Base-by-base conservation (phyloP, 1,284 basidiomycete genomes). In the Cutaneotrichosporon cavernicola region DNA sequence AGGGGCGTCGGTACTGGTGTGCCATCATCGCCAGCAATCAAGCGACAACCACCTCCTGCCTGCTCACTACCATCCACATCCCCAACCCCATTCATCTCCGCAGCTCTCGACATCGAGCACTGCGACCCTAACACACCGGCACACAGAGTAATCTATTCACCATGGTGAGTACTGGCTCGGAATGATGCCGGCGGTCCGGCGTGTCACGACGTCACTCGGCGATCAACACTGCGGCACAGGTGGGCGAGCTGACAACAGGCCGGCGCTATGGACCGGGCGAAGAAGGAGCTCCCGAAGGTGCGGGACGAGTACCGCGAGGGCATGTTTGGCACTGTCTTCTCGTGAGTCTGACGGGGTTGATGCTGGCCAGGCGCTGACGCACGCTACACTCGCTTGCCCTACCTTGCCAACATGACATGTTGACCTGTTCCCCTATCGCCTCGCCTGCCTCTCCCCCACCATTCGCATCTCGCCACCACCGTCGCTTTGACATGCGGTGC, bases 191-290 rank as follows among this genome's bases (percentile, higher is more conserved):
- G 52, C 49, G 49, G 52, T 8, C 7, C 34, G 34, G 34, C 52
- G 32, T 55, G 34, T 10, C 32, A 34, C 30, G 53, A 36, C 53
- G 53, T 55, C 53, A 55, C 53, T 31, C 2, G 32, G 53, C 31
- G 14, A 52, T 53, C 51, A 31, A 13, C 53, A 55, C 34, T 3
- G 21, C 36, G 22, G 22, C n/a, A 22, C 3, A 11, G 14, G 10
- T 40, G 7, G 13, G 11, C 34, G 6, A 22, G 59, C 64, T 65
- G 32, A 65, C 52, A 16, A 14, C 60, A 82, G 92, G 93, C 93
- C 63, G 94, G 94, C 70, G 93, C 91, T 78, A 87, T 96, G 79
- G 85, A 90, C 69, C 92, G 93, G 79, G 93, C 93, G 71, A 92
- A 89, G 85, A 87, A 86, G 79, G 85, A 92, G 81, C 86, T 95